These are phyloP conservation scores for Setaria italica DNA, from an alignment of 202 grass and related monocot species.

Conservation along the genomic window DNA sequence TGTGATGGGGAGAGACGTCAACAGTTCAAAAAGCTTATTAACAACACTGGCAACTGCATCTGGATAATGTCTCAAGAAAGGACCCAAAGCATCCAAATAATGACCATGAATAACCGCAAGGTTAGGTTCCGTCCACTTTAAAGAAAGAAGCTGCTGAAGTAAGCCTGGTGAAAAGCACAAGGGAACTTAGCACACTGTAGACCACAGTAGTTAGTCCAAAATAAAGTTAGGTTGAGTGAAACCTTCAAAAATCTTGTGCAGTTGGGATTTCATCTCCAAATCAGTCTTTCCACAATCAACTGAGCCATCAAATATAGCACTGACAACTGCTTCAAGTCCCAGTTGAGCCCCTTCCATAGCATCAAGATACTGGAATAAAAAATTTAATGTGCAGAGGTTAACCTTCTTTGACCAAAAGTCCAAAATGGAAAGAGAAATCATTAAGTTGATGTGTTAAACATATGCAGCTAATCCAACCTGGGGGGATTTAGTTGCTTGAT, in stretches of 20 bases:
- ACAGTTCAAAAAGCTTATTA: constrained; percentile 95
- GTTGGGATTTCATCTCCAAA: constrained; percentile 70
- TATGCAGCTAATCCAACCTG: constrained; percentile 62
- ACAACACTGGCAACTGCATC: constrained; percentile 88
- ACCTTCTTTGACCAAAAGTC: constrained; percentile 24
- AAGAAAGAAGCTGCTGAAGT: constrained; percentile 89
- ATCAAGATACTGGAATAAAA: constrained; percentile 67
- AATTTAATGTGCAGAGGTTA: constrained; percentile 29
- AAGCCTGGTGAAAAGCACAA: constrained; percentile 64
- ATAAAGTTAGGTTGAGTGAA: constrained; percentile 25
- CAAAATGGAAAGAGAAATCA: constrained; percentile 33
- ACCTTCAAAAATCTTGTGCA: constrained; percentile 86
- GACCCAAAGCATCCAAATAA: constrained; percentile 91
- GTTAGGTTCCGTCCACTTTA: constrained; percentile 85
- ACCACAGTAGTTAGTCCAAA: constrained; percentile 24
- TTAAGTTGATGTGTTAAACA: constrained; percentile 28
- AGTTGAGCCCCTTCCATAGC: constrained; percentile 81
- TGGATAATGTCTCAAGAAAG: constrained; percentile 85
- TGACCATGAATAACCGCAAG: constrained; percentile 79
- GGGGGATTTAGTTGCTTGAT: constrained; percentile 66
- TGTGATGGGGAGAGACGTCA: constrained; percentile 84
- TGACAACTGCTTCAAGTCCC: constrained; percentile 80
- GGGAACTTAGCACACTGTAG: constrained; percentile 30
- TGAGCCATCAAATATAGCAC: constrained; percentile 85
- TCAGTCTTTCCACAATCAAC: constrained; percentile 60